A percentile compares a stretch with the other conserved stretches of the same genome.
Conservation (phyloP, 495 filamentous ascomycete species). For the Neohortaea acidophila region DNA sequence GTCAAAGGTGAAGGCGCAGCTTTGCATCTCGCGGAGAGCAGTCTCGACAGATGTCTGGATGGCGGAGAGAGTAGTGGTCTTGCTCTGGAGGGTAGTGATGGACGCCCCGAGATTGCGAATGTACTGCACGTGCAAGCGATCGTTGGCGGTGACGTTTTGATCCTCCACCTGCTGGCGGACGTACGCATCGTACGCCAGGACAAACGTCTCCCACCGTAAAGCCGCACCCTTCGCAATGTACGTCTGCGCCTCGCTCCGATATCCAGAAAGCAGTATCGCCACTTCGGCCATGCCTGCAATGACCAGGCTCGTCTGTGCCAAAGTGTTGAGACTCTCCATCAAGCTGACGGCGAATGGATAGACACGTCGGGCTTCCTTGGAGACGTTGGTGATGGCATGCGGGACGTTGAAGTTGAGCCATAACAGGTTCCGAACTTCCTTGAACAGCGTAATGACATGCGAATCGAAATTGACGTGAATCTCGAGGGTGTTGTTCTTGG, state of each 20-base stretch:
- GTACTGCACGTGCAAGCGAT: slow-evolving; percentile 91
- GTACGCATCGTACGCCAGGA: slow-evolving; percentile 87
- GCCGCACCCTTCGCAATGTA: slow-evolving; percentile 75
- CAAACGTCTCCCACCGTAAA: slow-evolving; percentile 90
- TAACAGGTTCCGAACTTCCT: slow-evolving; percentile 90
- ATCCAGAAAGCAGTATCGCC: slow-evolving; percentile 71
- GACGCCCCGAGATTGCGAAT: slow-evolving; percentile 79
- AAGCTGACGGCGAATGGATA: slow-evolving; percentile 95
- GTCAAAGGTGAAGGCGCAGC: slow-evolving; percentile 60
- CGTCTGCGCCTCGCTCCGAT: slow-evolving; percentile 70
- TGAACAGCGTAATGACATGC: slow-evolving; percentile 93
- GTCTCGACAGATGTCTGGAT: slow-evolving; percentile 77
- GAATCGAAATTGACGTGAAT: slow-evolving; percentile 91
- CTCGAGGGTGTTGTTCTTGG: slow-evolving; percentile 71
- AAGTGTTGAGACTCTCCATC: slow-evolving; percentile 91
- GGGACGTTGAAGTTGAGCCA: slow-evolving; percentile 90
- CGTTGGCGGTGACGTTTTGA: slow-evolving; percentile 35
- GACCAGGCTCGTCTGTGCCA: slow-evolving; percentile 67
- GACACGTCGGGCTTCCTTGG: slow-evolving; percentile 90
- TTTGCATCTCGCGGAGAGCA: slow-evolving; percentile 65
- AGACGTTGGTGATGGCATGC: slow-evolving; percentile 83
- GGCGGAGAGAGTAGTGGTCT: slow-evolving; percentile 58
- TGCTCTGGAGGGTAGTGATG: slow-evolving; percentile 71
- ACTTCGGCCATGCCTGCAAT: slow-evolving; percentile 75
- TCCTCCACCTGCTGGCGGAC: slow-evolving; percentile 47